phyloP scores from a whole-genome alignment of 116 monocot species.

The Thalassia testudinum region DNA sequence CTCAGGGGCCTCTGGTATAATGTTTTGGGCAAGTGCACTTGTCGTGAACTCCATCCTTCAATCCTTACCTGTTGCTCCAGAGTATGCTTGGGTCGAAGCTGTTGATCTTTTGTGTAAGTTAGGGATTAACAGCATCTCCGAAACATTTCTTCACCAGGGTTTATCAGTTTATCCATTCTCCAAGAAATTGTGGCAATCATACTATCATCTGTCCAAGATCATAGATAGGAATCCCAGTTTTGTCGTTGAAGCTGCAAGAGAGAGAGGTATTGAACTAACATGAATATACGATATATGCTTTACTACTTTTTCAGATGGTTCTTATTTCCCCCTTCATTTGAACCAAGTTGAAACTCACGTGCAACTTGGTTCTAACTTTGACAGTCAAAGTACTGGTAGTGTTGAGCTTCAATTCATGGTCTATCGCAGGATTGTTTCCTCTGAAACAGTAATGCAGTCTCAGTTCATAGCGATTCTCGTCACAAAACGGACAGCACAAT shows the following conservation, averaged over 20 bases:
- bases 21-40: constrained; percentile 67
- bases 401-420: too few species aligned
- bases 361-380: too few species aligned
- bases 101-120: constrained; percentile 20
- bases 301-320: too few species aligned
- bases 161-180: constrained; percentile 85
- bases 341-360: too few species aligned
- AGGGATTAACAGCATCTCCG: constrained; percentile 17
- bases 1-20: constrained; percentile 12
- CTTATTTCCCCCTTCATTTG: too few species aligned
- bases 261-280: constrained; percentile 46
- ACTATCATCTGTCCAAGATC: constrained; percentile 18
- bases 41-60: constrained; percentile 64
- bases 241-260: constrained; percentile 36
- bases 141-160: constrained; percentile 50
- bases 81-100: constrained; percentile 50
- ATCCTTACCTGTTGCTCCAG: constrained; percentile 60
- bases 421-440: too few species aligned
- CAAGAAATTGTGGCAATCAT: constrained; percentile 59
- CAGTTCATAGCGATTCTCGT: too few species aligned
- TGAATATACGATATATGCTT: too few species aligned
- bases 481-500: too few species aligned
- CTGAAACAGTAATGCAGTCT: too few species aligned
- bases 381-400: too few species aligned
- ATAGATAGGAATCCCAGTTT: constrained; percentile 10